Percentiles rank a stretch among this genome's conserved stretches.
Evolutionary conservation across 257 asterid genomes (phyloP).

Genomic region (Henckelia pumila): DNA sequence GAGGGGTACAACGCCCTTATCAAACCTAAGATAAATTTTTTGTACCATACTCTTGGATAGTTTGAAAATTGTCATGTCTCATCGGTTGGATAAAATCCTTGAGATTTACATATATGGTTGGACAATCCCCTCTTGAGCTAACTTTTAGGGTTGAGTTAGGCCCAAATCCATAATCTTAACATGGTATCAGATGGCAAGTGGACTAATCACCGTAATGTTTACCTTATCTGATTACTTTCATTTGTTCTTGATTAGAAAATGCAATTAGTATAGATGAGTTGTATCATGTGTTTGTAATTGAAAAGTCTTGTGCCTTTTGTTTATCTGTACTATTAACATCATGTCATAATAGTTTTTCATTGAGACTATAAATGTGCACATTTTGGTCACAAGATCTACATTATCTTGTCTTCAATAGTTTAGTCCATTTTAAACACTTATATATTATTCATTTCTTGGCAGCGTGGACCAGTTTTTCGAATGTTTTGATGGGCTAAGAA

Average conservation of each 20-base stretch:
- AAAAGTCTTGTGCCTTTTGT: constrained; percentile 4
- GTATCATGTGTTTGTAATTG: constrained; percentile 9
- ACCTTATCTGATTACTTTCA: constrained; percentile 16
- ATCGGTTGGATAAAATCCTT: no score
- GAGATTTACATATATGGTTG: no score
- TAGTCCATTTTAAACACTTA: constrained; percentile 24
- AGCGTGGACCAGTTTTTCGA: constrained; percentile 97
- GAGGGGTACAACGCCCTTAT: not conserved
- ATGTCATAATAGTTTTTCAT: constrained; percentile 13
- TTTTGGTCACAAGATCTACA: not conserved
- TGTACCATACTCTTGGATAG: not conserved
- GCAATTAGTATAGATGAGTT: constrained; percentile 10
- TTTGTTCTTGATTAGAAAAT: constrained; percentile 20
- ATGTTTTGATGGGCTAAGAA: constrained; percentile 91
- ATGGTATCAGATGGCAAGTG: constrained; percentile 11
- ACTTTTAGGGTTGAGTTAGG: no score
- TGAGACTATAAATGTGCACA: constrained; percentile 13
- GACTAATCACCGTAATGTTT: constrained; percentile 19
- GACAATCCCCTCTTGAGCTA: no score
- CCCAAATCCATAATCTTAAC: no score
- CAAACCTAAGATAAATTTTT: not conserved
- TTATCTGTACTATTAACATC: constrained; percentile 16
- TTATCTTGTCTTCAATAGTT: constrained; percentile 6
- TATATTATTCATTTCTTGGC: constrained; percentile 38
- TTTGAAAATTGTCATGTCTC: no score